Evolutionary conservation across 129 eudicot species (phyloP).

Genomic region (Logfia minima): DNA sequence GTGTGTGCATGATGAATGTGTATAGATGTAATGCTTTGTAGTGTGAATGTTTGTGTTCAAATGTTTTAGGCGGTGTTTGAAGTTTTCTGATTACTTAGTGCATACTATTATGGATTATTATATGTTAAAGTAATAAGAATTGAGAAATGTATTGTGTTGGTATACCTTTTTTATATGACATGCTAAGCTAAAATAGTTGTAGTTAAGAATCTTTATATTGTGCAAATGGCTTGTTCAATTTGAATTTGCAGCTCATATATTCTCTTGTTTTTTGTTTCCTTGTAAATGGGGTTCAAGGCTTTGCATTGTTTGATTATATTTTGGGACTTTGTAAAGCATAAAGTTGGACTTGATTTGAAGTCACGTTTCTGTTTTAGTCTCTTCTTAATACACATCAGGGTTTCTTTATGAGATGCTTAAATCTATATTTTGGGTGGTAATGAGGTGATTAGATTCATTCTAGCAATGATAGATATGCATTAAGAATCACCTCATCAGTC

Average conservation of each 20-base stretch:
- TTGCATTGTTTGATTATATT: background rate
- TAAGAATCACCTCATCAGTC: too few relatives aligned
- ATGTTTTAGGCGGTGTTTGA: background rate
- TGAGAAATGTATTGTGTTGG: too few relatives aligned
- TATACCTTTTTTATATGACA: background rate
- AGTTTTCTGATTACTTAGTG: background rate
- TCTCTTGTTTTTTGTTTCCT: background rate
- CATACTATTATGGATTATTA: background rate
- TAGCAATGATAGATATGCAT: too few relatives aligned
- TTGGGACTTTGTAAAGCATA: background rate
- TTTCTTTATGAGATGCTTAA: background rate
- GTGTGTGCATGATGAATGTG: background rate
- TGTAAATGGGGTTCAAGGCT: background rate
- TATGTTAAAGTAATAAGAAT: background rate
- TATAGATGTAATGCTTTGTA: background rate
- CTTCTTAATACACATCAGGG: background rate
- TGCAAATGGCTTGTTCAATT: too few relatives aligned
- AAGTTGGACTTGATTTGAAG: background rate
- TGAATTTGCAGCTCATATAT: background rate
- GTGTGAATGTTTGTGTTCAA: background rate
- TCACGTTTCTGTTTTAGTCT: background rate
- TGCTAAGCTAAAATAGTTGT: background rate
- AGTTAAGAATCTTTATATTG: background rate
- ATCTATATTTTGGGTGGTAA: background rate
- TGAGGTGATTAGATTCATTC: background rate